These are phyloP conservation scores for Amorphotheca resinae DNA, from an alignment of 495 filamentous ascomycete genomes.

Conservation along the genomic window DNA sequence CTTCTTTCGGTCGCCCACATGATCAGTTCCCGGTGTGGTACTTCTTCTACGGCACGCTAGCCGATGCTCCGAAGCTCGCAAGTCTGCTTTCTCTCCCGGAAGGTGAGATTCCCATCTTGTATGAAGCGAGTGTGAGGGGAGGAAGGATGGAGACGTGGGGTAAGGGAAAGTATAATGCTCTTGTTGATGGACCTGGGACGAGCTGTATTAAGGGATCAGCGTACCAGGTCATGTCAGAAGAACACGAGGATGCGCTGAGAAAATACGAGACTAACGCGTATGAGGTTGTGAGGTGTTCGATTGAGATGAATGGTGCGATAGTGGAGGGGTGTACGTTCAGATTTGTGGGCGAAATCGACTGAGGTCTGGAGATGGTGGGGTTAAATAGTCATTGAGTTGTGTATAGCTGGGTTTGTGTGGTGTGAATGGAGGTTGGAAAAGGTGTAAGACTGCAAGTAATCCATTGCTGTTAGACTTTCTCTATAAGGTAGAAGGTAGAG, in stretches of 20 bases:
- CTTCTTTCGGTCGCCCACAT: conserved; percentile 2
- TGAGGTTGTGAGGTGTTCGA: conserved; percentile 28
- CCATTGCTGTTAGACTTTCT: too few species aligned
- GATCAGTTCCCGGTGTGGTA: conserved; percentile 28
- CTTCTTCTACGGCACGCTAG: conserved; percentile 29
- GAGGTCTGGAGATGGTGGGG: not conserved
- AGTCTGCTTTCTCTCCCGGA: conserved; percentile 17
- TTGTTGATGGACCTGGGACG: conserved; percentile 23
- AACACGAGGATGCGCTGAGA: conserved; percentile 26
- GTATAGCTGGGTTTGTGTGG: too few species aligned
- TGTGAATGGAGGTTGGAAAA: too few species aligned
- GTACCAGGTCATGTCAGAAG: conserved; percentile 24
- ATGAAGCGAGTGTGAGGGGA: conserved; percentile 17
- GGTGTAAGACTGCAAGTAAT: too few species aligned
- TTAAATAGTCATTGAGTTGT: too few species aligned
- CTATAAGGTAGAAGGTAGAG: too few species aligned
- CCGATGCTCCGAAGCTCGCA: conserved; percentile 13
- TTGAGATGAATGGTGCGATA: conserved; percentile 9
- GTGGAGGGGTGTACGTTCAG: conserved; percentile 14
- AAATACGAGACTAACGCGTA: conserved; percentile 29
- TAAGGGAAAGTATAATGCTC: conserved; percentile 26
- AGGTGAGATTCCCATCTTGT: conserved; percentile 8
- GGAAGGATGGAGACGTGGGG: conserved; percentile 27
- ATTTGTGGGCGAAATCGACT: conserved; percentile 8
- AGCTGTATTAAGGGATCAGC: conserved; percentile 24